Percentiles rank a stretch among this genome's conserved stretches.
phyloP scores from a whole-genome alignment of 164 flowering plant species.

The Nymphaea colorata region DNA sequence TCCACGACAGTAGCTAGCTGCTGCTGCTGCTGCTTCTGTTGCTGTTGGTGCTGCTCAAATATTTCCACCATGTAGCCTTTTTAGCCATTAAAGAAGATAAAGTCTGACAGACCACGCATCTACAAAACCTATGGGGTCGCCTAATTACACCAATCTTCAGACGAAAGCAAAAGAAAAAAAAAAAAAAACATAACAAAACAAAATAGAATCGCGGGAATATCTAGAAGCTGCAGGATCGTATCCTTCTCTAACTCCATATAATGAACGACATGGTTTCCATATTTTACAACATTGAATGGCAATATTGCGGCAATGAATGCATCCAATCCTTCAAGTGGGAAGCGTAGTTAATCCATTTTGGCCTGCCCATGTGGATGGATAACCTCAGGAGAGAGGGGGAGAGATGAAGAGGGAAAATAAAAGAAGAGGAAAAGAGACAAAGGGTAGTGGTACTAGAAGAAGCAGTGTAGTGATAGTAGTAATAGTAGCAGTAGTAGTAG shows the following conservation, averaged over 20 bases:
- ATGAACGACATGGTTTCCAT: neutral
- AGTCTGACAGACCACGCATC: neutral
- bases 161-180: neutral
- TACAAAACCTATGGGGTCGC: neutral
- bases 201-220: neutral
- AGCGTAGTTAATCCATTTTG: neutral
- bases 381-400: neutral
- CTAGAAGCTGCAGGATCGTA: neutral
- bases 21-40: too few species aligned
- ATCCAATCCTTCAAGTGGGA: neutral
- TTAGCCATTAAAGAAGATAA: neutral
- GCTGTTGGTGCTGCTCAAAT: neutral
- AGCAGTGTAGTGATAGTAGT: neutral
- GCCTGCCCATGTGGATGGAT: neutral
- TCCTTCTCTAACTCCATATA: too few species aligned
- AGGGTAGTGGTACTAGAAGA: neutral
- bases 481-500: neutral
- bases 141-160: neutral
- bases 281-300: neutral
- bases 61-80: neutral
- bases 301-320: neutral
- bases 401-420: neutral
- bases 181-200: neutral
- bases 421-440: neutral
- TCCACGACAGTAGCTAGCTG: neutral